Base-by-base conservation (phyloP, 2,329 filamentous ascomycete species). In the Colletotrichum eremochloae region DNA sequence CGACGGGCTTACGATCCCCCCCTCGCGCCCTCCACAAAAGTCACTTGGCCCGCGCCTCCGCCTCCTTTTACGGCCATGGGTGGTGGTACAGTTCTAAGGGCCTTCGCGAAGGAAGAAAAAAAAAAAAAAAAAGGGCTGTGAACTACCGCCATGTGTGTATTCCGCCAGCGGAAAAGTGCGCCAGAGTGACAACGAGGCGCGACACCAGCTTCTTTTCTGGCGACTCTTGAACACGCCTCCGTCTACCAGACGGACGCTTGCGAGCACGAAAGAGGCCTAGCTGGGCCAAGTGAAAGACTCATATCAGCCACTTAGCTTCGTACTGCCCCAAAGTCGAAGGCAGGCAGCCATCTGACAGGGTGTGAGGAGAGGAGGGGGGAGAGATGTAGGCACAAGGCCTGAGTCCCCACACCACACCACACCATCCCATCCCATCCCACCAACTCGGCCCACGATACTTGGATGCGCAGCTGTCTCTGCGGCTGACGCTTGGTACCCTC, bases 301-400 rank as follows among this genome's bases (percentile, higher is more conserved):
- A 72, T 56, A n/a, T 62, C 70, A 60, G 61, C 60, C 66, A 65
- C 60, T 61, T 48, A 18, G 24, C 61, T 2, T 9, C 14, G 42
- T 44, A 48, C 46, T 24, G 46, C 24, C 46, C 46, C 46, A 24
- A 50, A 38, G 33, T 9, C 33, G 48, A 57, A 72, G 70, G 70
- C 70, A 72, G 70, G 70, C 70, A 72, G 70, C 68, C 64, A 60
- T 42, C 46, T 56, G 60, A 60, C 70, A 72, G 69, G 69, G 65
- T 38, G 44, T 6, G 38, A 8, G 42, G 6, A 44, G 15, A 44
- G 15, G 42, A 14, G 42, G 52, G 52, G 24, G 24, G 24, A n/a
- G 24, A 24, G 42, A 58, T 9, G 33, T 31, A 71, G 48, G 56
- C 48, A 24, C 24, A 60, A 68, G 57, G 65, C 52, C 53, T 69